Evolutionary conservation across 2,329 filamentous ascomycete genomes (phyloP), one percentile per base, ranked within the genome.

Genomic region (Epichloe brachyelytri): DNA sequence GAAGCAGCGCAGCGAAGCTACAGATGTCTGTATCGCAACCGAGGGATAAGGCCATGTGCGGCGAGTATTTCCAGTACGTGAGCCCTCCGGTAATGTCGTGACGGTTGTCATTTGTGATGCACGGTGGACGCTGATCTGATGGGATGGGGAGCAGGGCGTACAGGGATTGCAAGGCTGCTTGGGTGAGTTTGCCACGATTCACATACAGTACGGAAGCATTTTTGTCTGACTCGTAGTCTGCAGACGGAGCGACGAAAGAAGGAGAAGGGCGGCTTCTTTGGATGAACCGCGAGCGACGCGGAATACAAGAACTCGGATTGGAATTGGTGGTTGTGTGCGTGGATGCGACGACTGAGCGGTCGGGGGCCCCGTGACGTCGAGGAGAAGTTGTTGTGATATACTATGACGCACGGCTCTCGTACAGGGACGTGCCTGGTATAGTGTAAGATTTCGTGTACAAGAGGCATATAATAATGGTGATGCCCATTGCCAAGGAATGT

Each of bases 51-150:
- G 74, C 83, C n/a, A 86, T 97, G 85, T 98, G 93, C 65, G 76
- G 78, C 57, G 91, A 97, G 67, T 97, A 94, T 65, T 97, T 98
- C 64, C 88, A 96, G 89, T 96, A 66, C 69, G 86, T 69, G 53
- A 10, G 12, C 4, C 36, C 34, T 34, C n/a, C 30, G 30, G 33
- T 0, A 17, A 8, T n/a, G 12, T 14, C 30, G 26, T 30, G 41
- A 22, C 26, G 3, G 4, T 7, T 7, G 8, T 15, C 47, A 36
- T 22, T 15, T 1, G 41, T 3, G 20, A 26, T 30, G 10, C 8
- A 11, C 6, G 22, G 33, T n/a, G 19, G 19, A 30, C 40, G 54
- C 58, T 65, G 51, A 30, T 30, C 58, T 65, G 51, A 30, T 30
- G 26, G 26, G 26, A 64, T 47, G 6, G 6, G n/a, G 15, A 17